phyloP scores from a whole-genome alignment of 202 grass and related monocot species.

The Carex sylvatica region DNA sequence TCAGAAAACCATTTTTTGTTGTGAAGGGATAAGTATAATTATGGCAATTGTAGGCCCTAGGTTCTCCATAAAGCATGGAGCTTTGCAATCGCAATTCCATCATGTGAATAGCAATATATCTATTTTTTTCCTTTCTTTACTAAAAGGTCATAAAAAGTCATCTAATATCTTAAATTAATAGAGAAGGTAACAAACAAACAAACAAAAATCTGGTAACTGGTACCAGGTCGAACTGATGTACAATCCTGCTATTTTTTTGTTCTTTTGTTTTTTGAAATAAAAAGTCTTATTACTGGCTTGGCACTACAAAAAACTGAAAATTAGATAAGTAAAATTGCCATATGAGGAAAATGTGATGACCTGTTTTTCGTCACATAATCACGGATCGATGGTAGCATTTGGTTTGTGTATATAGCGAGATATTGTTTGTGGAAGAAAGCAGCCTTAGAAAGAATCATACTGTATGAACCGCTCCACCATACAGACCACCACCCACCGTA shows the following conservation, averaged over 20 bases:
- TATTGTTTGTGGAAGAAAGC: constrained; percentile 75
- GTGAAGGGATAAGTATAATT: background rate
- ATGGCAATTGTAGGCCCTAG: background rate
- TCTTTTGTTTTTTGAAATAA: background rate
- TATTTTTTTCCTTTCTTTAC: background rate
- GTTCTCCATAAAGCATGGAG: background rate
- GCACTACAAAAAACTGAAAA: background rate
- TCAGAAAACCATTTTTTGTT: background rate
- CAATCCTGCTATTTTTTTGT: background rate
- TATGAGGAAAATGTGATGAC: constrained; percentile 21
- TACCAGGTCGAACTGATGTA: constrained; percentile 7
- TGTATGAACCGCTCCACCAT: constrained; percentile 93
- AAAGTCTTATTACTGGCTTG: background rate
- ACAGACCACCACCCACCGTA: constrained; percentile 97
- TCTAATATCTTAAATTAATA: background rate
- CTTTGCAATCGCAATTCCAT: background rate
- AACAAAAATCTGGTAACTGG: background rate
- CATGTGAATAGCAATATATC: background rate
- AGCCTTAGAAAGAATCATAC: constrained; percentile 89
- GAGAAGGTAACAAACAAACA: background rate
- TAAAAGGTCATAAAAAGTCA: background rate
- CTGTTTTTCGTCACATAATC: constrained; percentile 72
- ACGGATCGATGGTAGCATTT: constrained; percentile 54
- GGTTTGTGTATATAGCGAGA: constrained; percentile 66
- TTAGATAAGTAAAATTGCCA: background rate